Conservation (phyloP, 1,284 basidiomycete genomes). For the Cutaneotrichosporon spelunceum region DNA sequence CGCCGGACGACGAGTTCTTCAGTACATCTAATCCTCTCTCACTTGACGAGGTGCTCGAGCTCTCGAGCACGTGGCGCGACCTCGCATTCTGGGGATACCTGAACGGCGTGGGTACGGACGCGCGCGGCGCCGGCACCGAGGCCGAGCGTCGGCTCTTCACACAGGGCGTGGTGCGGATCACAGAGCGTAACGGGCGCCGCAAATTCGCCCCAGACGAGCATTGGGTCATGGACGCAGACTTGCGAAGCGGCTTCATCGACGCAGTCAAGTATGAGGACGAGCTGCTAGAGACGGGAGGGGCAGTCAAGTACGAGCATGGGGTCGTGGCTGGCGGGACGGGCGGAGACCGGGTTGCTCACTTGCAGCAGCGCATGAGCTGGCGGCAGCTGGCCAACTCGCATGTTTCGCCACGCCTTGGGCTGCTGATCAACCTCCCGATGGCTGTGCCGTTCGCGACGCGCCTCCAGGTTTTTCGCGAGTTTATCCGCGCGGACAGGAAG, state of each 20-base stretch:
- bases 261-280: conserved; percentile 71
- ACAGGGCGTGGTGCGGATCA: conserved; percentile 70
- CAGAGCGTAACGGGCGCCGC: conserved; percentile 77
- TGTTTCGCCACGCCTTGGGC: conserved; percentile 76
- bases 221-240: conserved; percentile 69
- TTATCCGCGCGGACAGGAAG: conserved; percentile 58
- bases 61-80: conserved; percentile 49
- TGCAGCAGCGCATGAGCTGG: conserved; percentile 37
- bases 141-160: conserved; percentile 69
- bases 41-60: conserved; percentile 70
- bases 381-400: conserved; percentile 63
- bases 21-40: conserved; percentile 63
- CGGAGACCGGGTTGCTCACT: conserved; percentile 9
- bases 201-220: conserved; percentile 75
- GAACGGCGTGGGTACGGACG: conserved; percentile 53
- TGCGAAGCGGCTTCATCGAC: conserved; percentile 82
- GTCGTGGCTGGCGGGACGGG: too few relatives aligned
- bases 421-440: conserved; percentile 95
- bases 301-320: conserved; percentile 18
- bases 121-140: conserved; percentile 57
- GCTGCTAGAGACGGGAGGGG: conserved; percentile 39
- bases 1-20: conserved; percentile 97
- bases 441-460: conserved; percentile 89
- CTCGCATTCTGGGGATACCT: conserved; percentile 50
- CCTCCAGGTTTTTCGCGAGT: conserved; percentile 82